Conservation (phyloP, 306 rosid genomes). For the Adenanthera pavonina region DNA sequence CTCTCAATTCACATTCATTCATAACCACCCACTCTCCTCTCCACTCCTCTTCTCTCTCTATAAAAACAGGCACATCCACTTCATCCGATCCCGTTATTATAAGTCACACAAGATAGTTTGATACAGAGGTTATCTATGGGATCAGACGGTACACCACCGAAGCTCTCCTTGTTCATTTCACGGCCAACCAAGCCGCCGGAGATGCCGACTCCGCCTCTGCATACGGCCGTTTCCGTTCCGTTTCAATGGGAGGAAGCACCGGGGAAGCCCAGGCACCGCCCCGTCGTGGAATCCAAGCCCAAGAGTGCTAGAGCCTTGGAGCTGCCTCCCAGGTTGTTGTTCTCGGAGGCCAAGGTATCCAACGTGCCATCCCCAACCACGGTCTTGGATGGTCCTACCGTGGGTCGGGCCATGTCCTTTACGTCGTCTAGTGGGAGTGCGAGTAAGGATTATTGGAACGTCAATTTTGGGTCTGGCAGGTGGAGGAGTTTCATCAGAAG, state of each 20-base stretch:
- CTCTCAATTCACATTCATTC: constrained; percentile 57
- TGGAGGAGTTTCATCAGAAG: constrained; percentile 68
- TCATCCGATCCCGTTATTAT: constrained; percentile 5
- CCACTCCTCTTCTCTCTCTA: constrained; percentile 30
- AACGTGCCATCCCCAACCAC: constrained; percentile 66
- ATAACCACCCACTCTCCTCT: constrained; percentile 25
- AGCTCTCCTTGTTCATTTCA: constrained; percentile 49
- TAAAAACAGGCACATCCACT: constrained; percentile 32
- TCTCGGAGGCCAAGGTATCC: constrained; percentile 42
- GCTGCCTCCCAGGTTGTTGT: constrained; percentile 80
- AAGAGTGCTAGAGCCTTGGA: constrained; percentile 59
- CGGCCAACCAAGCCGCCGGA: constrained; percentile 47
- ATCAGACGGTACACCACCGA: constrained; percentile 32
- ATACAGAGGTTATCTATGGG: background rate
- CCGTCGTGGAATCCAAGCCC: constrained; percentile 33
- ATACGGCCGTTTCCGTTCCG: constrained; percentile 59
- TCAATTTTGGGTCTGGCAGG: constrained; percentile 59
- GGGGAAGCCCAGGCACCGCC: constrained; percentile 66
- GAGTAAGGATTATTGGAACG: constrained; percentile 17
- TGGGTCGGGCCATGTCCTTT: constrained; percentile 60
- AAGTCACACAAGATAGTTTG: no score
- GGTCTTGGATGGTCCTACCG: constrained; percentile 70
- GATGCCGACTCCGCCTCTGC: constrained; percentile 59
- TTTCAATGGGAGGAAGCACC: constrained; percentile 95
- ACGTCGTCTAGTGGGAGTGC: constrained; percentile 35